A percentile compares a stretch with the other conserved stretches of the same genome.
These are phyloP conservation scores for Alnus glutinosa DNA, from an alignment of 306 rosid species.

Conservation along the genomic window DNA sequence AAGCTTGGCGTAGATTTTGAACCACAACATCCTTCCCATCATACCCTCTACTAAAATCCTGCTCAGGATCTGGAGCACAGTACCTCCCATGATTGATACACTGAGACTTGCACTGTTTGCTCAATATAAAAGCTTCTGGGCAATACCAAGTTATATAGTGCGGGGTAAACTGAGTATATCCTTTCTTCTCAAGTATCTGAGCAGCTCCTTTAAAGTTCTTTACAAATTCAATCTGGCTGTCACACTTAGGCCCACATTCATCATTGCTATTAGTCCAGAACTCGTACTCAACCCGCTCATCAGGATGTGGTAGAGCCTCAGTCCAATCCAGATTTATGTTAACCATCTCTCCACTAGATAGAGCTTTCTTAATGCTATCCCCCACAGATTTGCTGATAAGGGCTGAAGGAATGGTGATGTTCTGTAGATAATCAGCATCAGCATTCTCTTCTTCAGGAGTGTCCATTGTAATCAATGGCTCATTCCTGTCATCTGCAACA, in stretches of 20 bases:
- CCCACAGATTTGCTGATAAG: conserved; percentile 85
- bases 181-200: conserved; percentile 84
- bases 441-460: conserved; percentile 75
- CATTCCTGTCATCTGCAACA: conserved; percentile 78
- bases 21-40: conserved; percentile 94
- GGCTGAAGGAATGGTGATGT: conserved; percentile 81
- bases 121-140: conserved; percentile 72
- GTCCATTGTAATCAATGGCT: conserved; percentile 91
- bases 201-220: conserved; percentile 83
- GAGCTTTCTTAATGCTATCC: conserved; percentile 70
- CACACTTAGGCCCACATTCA: conserved; percentile 90
- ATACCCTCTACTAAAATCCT: conserved; percentile 86
- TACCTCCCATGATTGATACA: conserved; percentile 89
- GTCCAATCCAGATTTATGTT: conserved; percentile 90
- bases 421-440: conserved; percentile 65
- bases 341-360: conserved; percentile 63
- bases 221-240: conserved; percentile 73
- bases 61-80: conserved; percentile 98
- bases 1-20: conserved; percentile 93
- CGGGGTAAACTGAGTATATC: conserved; percentile 85
- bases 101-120: conserved; percentile 89
- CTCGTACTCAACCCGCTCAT: conserved; percentile 93
- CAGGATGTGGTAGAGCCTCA: conserved; percentile 99
- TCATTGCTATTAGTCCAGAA: conserved; percentile 97
- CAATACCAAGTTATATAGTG: conserved; percentile 95